phyloP scores from a whole-genome alignment of 768 basidiomycete species.

The Pluteus cervinus region DNA sequence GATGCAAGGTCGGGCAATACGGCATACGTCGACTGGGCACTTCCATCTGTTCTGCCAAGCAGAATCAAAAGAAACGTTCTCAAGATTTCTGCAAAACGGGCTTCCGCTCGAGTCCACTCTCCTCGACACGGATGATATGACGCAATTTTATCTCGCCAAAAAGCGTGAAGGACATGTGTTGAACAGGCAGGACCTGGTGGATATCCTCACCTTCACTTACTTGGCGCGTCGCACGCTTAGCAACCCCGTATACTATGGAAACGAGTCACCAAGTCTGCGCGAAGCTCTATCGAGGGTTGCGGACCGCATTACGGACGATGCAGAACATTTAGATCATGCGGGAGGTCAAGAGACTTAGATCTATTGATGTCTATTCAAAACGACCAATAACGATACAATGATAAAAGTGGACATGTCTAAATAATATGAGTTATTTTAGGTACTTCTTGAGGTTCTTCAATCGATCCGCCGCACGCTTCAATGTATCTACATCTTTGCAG shows the following conservation, averaged over 20 bases:
- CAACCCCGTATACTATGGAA: conserved; percentile 86
- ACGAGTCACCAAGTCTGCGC: conserved; percentile 33
- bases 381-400: too few species aligned
- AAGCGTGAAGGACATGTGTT: conserved; percentile 31
- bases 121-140: conserved; percentile 42
- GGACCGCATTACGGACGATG: conserved; percentile 35
- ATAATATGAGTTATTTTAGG: conserved; percentile 24
- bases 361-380: too few species aligned
- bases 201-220: conserved; percentile 78
- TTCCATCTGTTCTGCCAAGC: conserved; percentile 89
- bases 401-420: too few species aligned
- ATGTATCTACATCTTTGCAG: conserved; percentile 90
- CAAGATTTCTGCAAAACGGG: conserved; percentile 82
- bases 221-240: conserved; percentile 60
- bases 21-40: conserved; percentile 49
- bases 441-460: conserved; percentile 70
- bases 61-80: conserved; percentile 77
- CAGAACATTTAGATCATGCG: too few species aligned
- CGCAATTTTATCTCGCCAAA: conserved; percentile 39
- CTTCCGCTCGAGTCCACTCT: conserved; percentile 84
- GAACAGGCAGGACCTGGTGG: conserved; percentile 64
- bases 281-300: conserved; percentile 66
- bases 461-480: conserved; percentile 77
- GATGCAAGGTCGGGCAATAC: conserved; percentile 88
- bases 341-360: too few species aligned